These are phyloP conservation scores for Tylopilus felleus DNA, from an alignment of 768 basidiomycete genomes.

Conservation along the genomic window DNA sequence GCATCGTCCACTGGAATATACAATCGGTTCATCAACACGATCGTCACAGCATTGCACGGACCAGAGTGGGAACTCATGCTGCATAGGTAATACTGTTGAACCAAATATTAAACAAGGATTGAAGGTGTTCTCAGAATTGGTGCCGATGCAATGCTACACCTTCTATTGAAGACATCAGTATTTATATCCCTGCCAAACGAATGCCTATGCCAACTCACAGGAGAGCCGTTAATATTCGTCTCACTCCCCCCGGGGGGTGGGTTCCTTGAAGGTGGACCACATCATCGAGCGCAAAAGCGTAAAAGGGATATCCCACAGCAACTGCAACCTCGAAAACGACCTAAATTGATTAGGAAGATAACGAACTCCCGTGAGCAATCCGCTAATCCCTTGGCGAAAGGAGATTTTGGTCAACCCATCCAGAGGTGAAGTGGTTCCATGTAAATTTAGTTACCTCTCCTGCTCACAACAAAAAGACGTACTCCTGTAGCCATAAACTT, in stretches of 20 bases:
- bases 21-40: conserved; percentile 70
- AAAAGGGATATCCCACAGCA: conserved; percentile 18
- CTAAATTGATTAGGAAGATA: conserved; percentile 9
- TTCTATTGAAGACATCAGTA: conserved; percentile 70
- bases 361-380: conserved; percentile 2
- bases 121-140: conserved; percentile 55
- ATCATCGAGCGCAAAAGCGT: conserved; percentile 16
- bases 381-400: conserved; percentile 5
- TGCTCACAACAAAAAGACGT: conserved; percentile 28
- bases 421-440: conserved; percentile 17
- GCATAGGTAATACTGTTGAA: conserved; percentile 42
- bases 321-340: conserved; percentile 28
- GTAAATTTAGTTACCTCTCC: not conserved
- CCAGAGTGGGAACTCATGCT: conserved; percentile 67
- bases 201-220: conserved; percentile 81
- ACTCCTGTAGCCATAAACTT: conserved; percentile 52
- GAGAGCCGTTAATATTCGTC: conserved; percentile 57
- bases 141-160: conserved; percentile 68
- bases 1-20: conserved; percentile 43
- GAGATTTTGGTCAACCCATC: conserved; percentile 7
- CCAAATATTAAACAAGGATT: not conserved
- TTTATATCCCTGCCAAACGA: conserved; percentile 80
- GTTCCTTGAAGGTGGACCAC: conserved; percentile 9
- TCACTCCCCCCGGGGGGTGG: conserved; percentile 23
- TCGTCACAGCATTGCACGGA: conserved; percentile 61